These are phyloP conservation scores for Hypomyces rosellus DNA, from an alignment of 2,329 filamentous ascomycete species.

Conservation along the genomic window DNA sequence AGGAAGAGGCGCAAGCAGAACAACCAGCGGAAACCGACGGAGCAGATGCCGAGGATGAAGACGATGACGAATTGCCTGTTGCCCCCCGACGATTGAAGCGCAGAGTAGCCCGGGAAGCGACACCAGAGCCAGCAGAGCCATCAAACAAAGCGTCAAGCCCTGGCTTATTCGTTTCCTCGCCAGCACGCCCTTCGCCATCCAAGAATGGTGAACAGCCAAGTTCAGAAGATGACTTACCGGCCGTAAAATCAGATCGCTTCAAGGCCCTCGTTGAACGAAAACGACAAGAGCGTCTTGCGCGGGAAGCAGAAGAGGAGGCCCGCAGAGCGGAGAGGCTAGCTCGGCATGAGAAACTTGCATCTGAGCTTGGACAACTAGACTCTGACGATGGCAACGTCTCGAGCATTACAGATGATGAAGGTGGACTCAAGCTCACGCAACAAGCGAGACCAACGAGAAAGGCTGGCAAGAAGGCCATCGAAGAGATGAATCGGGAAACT, in stretches of 20 bases:
- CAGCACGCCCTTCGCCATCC: slow-evolving; percentile 29
- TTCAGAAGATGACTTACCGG: slow-evolving; percentile 43
- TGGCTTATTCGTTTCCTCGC: slow-evolving; percentile 52
- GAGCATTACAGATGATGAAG: slow-evolving; percentile 56
- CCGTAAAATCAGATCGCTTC: slow-evolving; percentile 53
- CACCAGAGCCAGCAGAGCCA: slow-evolving; percentile 17
- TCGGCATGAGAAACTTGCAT: slow-evolving; percentile 28
- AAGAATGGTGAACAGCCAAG: slow-evolving; percentile 29
- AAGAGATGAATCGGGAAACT: slow-evolving; percentile 93
- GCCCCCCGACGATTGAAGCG: slow-evolving; percentile 35
- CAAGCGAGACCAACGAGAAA: slow-evolving; percentile 66
- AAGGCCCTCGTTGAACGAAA: slow-evolving; percentile 68
- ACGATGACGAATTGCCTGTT: slow-evolving; percentile 36
- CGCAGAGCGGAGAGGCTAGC: slow-evolving; percentile 39
- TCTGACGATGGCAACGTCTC: slow-evolving; percentile 37
- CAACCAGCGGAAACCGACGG: slow-evolving; percentile 21
- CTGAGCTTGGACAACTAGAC: slow-evolving; percentile 29
- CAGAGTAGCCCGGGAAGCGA: slow-evolving; percentile 28
- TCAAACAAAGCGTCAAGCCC: slow-evolving; percentile 29
- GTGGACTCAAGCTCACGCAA: slow-evolving; percentile 62
- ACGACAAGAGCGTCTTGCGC: slow-evolving; percentile 61
- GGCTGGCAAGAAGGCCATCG: slow-evolving; percentile 87
- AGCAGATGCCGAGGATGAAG: slow-evolving; percentile 26
- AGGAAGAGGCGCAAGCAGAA: slow-evolving; percentile 19
- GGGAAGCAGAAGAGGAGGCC: slow-evolving; percentile 53